Percentiles rank a stretch among this genome's conserved stretches.
These are phyloP conservation scores for Crepidotus sp. DNA, from an alignment of 1,284 basidiomycete species.

Conservation along the genomic window DNA sequence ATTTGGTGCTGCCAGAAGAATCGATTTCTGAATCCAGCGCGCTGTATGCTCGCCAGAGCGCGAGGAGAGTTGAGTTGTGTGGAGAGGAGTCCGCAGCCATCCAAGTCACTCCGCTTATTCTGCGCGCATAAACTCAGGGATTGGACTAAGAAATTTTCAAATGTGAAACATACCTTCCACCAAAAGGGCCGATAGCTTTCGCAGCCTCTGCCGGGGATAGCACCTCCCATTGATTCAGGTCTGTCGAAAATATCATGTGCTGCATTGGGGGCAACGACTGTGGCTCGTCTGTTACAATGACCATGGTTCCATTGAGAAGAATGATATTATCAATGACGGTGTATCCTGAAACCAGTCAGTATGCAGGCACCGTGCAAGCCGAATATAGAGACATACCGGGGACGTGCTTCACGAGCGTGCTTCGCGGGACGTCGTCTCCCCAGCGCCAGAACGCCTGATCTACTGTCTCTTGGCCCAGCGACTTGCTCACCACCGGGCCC, in stretches of 20 bases:
- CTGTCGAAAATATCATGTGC: constrained; percentile 41
- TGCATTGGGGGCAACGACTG: constrained; percentile 40
- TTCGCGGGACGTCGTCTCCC: constrained; percentile 43
- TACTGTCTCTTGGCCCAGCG: constrained; percentile 36
- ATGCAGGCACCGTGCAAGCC: neutral
- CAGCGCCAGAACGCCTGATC: constrained; percentile 46
- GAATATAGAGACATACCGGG: constrained; percentile 39
- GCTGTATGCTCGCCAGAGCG: constrained; percentile 73
- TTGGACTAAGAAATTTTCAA: no score
- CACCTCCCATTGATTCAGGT: constrained; percentile 55
- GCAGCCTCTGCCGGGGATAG: constrained; percentile 47
- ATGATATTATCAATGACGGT: constrained; percentile 74
- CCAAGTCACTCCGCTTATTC: constrained; percentile 31
- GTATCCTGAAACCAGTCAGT: constrained; percentile 45
- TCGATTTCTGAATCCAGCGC: constrained; percentile 53
- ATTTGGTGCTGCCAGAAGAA: constrained; percentile 38
- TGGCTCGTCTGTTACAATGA: constrained; percentile 53
- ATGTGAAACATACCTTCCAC: constrained; percentile 39
- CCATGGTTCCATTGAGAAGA: constrained; percentile 58
- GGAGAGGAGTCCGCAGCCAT: constrained; percentile 40
- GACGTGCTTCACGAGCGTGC: constrained; percentile 45
- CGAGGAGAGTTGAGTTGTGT: constrained; percentile 65
- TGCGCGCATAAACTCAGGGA: constrained; percentile 1
- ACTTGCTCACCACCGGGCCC: constrained; percentile 23
- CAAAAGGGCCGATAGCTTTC: constrained; percentile 42